These are phyloP conservation scores for Saccharomycopsis fermentans DNA, from an alignment of 805 yeast genomes.

Conservation along the genomic window DNA sequence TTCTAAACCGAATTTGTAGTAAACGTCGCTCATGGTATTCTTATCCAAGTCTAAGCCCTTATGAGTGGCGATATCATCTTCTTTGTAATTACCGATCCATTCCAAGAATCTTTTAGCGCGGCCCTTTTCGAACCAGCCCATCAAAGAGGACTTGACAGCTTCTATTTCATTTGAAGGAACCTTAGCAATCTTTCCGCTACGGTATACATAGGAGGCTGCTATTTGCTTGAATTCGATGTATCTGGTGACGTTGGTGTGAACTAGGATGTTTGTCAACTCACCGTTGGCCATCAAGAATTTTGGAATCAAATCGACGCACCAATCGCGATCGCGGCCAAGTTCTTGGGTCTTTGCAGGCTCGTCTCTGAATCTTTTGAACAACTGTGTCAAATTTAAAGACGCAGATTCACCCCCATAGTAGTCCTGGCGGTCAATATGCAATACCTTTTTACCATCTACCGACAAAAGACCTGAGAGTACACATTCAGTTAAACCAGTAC, in stretches of 20 bases:
- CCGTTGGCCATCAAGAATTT: constrained; percentile 97
- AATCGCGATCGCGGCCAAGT: constrained; percentile 88
- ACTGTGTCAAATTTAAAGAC: constrained; percentile 56
- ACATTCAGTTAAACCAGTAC: constrained; percentile 94
- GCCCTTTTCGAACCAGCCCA: constrained; percentile 95
- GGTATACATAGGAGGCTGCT: constrained; percentile 89
- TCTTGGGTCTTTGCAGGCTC: constrained; percentile 43
- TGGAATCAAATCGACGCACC: constrained; percentile 97
- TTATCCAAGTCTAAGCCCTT: constrained; percentile 78
- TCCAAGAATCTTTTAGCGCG: constrained; percentile 89
- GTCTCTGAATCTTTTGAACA: constrained; percentile 71
- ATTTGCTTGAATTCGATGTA: constrained; percentile 95
- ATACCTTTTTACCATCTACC: constrained; percentile 95
- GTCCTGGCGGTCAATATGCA: constrained; percentile 93
- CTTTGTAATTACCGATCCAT: constrained; percentile 73
- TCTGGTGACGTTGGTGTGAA: constrained; percentile 91
- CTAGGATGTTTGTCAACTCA: constrained; percentile 88
- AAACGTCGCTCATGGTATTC: constrained; percentile 86
- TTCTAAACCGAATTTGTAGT: constrained; percentile 81
- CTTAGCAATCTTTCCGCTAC: constrained; percentile 83
- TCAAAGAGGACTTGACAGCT: constrained; percentile 81
- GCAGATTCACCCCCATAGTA: constrained; percentile 94
- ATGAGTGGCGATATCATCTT: constrained; percentile 70
- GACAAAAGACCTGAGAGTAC: constrained; percentile 86
- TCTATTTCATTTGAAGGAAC: constrained; percentile 90